Base-by-base conservation (phyloP, 2,329 filamentous ascomycete species). In the Ilyonectria mors-panacis region DNA sequence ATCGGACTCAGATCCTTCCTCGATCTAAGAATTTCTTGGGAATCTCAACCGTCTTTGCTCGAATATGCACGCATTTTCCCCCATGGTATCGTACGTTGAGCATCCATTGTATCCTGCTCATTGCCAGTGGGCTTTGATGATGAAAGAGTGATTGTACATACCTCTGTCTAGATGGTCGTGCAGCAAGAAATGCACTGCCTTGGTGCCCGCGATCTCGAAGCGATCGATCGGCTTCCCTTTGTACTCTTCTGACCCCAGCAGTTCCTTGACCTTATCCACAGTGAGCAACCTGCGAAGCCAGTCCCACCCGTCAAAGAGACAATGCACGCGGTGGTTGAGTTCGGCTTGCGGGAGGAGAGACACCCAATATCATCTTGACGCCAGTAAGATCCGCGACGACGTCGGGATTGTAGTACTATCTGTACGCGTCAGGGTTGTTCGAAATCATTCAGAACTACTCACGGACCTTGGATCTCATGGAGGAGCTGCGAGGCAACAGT, bases 261-360 rank as follows among this genome's bases (percentile, higher is more conserved):
- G 67, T 37, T 71, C 73, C 23, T 77, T 71, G 61, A 85, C 72
- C 23, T 76, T 79, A 3, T 75, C 71, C 10, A 74, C 70, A 1
- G 79, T 84, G 69, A 86, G 76, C n/a, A 84, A 62, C 15, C 68
- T 72, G 26, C 82, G 76, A 15, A 84, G 70, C 82, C 82, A 84
- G 8, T 81, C 77, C 73, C 79, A 85, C 69, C 84, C 82, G 58
- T 84, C 80, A 5, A 47, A 57, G 23, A 47, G 54, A 33, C 23
- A 45, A 35, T 35, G 42, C 30, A 59, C 47, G 17, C 9, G 42
- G n/a, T 58, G 39, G 55, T 58, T 30, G 9, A 45, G 47, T 42
- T 70, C 72, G 47, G 66, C 66, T 30, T 77, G 76, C 1, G 75
- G 72, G 2, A 78, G 66, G 1, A 75, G 59, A 30, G 73, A 60